Conservation (phyloP, 2,329 filamentous ascomycete genomes). For the Boeremia lycopersici region DNA sequence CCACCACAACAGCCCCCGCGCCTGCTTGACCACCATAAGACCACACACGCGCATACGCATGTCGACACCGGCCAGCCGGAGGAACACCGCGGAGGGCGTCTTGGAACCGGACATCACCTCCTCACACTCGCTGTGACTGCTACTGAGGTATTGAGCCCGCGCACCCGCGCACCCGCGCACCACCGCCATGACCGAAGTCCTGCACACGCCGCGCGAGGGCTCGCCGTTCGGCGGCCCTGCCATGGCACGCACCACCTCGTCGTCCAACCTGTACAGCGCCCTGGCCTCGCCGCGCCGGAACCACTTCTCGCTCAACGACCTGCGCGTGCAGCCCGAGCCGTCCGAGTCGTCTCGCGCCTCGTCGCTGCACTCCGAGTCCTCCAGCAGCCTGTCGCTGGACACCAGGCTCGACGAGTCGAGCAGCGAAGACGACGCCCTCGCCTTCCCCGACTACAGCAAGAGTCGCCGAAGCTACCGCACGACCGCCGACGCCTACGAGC, state of each 20-base stretch:
- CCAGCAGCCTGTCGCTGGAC: conserved; percentile 67
- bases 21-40: conserved; percentile 15
- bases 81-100: conserved; percentile 33
- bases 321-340: conserved; percentile 42
- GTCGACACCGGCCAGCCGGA: conserved; percentile 32
- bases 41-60: conserved; percentile 36
- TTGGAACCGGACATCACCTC: conserved; percentile 29
- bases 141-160: conserved; percentile 30
- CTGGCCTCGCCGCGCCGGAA: conserved; percentile 41
- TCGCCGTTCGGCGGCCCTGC: conserved; percentile 44
- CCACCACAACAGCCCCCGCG: conserved; percentile 19
- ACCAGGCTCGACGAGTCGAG: conserved; percentile 58
- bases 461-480: conserved; percentile 20
- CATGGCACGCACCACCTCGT: conserved; percentile 50
- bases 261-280: conserved; percentile 51
- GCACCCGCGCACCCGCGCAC: conserved; percentile 6
- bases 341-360: conserved; percentile 51
- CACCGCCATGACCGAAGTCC: conserved; percentile 50
- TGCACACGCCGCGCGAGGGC: conserved; percentile 28
- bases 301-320: conserved; percentile 45
- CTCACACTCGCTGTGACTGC: conserved; percentile 23
- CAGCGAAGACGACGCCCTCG: conserved; percentile 51
- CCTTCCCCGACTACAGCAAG: conserved; percentile 53
- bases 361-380: conserved; percentile 67
- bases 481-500: conserved; percentile 16